phyloP scores from a whole-genome alignment of 257 asterid genomes.

The Solanum arcanum region DNA sequence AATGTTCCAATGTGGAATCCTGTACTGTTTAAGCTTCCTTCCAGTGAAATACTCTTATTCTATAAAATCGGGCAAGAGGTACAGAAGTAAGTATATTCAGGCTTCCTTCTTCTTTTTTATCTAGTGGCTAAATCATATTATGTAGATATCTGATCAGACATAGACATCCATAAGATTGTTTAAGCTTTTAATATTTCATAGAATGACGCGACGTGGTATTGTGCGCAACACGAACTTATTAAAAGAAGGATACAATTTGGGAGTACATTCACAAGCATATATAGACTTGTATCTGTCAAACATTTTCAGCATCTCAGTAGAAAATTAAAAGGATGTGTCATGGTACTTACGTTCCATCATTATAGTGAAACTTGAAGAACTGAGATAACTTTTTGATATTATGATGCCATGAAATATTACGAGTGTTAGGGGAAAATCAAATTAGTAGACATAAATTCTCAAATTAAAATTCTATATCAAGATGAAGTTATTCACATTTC shows the following conservation, averaged over 20 bases:
- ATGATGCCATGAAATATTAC: background rate
- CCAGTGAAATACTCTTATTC: constrained; percentile 62
- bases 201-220: background rate
- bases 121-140: background rate
- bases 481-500: background rate
- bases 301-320: background rate
- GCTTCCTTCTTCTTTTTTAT: background rate
- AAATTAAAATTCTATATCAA: background rate
- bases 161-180: background rate
- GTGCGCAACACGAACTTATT: background rate
- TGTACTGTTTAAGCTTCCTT: constrained; percentile 61
- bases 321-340: background rate
- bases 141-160: background rate
- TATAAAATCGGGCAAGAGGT: constrained; percentile 81
- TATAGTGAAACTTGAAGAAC: background rate
- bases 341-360: background rate
- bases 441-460: background rate
- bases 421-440: background rate
- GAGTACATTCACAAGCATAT: background rate
- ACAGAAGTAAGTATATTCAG: constrained; percentile 51
- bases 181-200: background rate
- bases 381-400: background rate
- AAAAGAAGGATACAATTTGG: background rate
- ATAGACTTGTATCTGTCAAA: background rate
- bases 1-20: constrained; percentile 95